Evolutionary conservation across 176 grass and related monocot genomes (phyloP).

Genomic region (Echinochloa phyllopogon): DNA sequence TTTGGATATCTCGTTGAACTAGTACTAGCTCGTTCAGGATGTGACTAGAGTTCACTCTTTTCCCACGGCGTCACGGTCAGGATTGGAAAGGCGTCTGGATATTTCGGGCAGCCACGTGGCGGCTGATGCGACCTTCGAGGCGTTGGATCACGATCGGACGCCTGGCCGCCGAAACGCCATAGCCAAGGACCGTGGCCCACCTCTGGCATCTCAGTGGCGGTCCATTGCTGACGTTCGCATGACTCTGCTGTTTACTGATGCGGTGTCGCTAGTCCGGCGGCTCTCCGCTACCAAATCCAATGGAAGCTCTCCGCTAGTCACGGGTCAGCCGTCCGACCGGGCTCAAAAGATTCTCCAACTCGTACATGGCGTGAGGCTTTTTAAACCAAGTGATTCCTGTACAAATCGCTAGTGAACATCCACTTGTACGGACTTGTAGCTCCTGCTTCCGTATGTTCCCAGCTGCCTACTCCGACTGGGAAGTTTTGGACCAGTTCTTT

Average conservation of each 20-base stretch:
- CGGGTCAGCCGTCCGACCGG: background rate
- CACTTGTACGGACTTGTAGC: no score
- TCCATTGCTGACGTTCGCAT: background rate
- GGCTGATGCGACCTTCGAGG: background rate
- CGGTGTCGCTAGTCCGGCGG: background rate
- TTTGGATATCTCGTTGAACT: background rate
- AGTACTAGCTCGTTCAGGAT: background rate
- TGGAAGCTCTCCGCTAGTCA: background rate
- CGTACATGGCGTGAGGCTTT: background rate
- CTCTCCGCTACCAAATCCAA: no score
- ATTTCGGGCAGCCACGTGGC: conserved; percentile 16
- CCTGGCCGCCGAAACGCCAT: background rate
- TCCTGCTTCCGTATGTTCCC: no score
- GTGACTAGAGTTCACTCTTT: background rate
- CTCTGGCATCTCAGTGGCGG: background rate
- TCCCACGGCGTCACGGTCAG: background rate
- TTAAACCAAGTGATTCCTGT: no score
- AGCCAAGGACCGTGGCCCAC: background rate
- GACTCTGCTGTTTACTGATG: background rate
- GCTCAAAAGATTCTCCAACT: background rate
- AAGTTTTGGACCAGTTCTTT: no score
- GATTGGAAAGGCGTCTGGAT: background rate
- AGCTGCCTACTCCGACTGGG: no score
- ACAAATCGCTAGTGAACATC: no score
- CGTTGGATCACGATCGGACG: conserved; percentile 6